A percentile compares a stretch with the other conserved stretches of the same genome.
Conservation (phyloP, 805 yeast genomes). For the Scheffersomyces amazonensis region DNA sequence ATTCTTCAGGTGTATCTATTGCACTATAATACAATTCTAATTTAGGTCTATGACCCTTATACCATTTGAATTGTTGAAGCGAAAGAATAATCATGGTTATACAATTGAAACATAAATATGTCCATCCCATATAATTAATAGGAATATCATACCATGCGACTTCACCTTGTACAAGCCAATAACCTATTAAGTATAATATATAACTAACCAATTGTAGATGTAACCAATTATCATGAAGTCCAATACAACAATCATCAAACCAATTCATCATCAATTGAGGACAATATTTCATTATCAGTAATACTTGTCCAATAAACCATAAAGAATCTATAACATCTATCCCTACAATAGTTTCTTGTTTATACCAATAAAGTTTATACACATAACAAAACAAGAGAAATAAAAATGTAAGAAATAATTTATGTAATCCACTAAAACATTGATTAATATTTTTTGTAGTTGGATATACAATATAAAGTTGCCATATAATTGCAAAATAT, state of each 20-base stretch:
- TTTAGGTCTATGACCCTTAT: constrained; percentile 4
- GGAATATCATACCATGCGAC: constrained; percentile 15
- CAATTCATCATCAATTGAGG: constrained; percentile 45
- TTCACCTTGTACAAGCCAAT: background rate
- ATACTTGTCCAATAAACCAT: constrained; percentile 32
- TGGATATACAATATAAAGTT: constrained; percentile 19
- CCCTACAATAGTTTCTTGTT: constrained; percentile 15
- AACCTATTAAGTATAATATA: too few relatives aligned
- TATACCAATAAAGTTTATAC: background rate
- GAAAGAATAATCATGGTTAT: constrained; percentile 2
- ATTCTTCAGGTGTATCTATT: background rate
- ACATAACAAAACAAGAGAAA: constrained; percentile 5
- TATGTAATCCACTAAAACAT: constrained; percentile 22
- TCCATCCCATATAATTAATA: constrained; percentile 15
- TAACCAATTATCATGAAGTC: constrained; percentile 9
- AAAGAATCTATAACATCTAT: constrained; percentile 41
- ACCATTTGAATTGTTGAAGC: constrained; percentile 5
- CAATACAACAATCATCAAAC: constrained; percentile 27
- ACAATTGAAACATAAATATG: background rate
- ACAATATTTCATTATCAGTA: constrained; percentile 20
- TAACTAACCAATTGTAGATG: background rate
- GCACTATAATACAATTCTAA: constrained; percentile 2
- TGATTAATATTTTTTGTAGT: constrained; percentile 35
- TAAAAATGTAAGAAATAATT: constrained; percentile 3
- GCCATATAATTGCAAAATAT: constrained; percentile 12